A percentile compares a stretch with the other conserved stretches of the same genome.
phyloP scores from a whole-genome alignment of 768 basidiomycete species.

The Boletus sensibilis region DNA sequence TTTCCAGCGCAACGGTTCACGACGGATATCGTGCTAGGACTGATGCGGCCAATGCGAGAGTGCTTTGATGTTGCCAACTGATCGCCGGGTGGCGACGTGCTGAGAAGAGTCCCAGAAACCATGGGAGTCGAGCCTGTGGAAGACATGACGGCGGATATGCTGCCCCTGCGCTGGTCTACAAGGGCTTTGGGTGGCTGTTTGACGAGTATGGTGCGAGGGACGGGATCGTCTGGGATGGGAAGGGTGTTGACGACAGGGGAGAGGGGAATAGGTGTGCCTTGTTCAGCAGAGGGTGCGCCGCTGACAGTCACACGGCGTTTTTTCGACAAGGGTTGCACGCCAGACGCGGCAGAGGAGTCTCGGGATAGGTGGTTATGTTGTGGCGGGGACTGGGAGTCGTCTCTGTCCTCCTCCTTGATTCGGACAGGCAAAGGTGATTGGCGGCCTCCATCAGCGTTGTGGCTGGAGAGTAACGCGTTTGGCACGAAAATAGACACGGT shows the following conservation, averaged over 20 bases:
- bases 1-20: slow-evolving; percentile 29
- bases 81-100: slow-evolving; percentile 22
- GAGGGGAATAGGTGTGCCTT: slow-evolving; percentile 52
- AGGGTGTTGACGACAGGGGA: slow-evolving; percentile 68
- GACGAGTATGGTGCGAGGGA: slow-evolving; percentile 51
- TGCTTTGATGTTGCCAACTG: slow-evolving; percentile 31
- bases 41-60: slow-evolving; percentile 37
- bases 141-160: slow-evolving; percentile 42
- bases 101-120: slow-evolving; percentile 25
- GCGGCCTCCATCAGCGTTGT: slow-evolving; percentile 33
- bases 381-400: slow-evolving; percentile 41
- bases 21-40: slow-evolving; percentile 33
- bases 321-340: slow-evolving; percentile 47
- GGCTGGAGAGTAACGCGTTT: slow-evolving; percentile 20
- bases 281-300: slow-evolving; percentile 50
- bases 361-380: slow-evolving; percentile 8
- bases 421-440: slow-evolving; percentile 46
- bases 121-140: slow-evolving; percentile 29
- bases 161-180: slow-evolving; percentile 68
- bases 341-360: slow-evolving; percentile 38
- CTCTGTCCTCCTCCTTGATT: slow-evolving; percentile 67
- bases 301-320: slow-evolving; percentile 71
- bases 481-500: neutral
- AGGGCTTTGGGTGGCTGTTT: slow-evolving; percentile 73
- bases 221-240: slow-evolving; percentile 56